These are phyloP conservation scores for Terfezia claveryi DNA, from an alignment of 495 filamentous ascomycete genomes.

Conservation along the genomic window DNA sequence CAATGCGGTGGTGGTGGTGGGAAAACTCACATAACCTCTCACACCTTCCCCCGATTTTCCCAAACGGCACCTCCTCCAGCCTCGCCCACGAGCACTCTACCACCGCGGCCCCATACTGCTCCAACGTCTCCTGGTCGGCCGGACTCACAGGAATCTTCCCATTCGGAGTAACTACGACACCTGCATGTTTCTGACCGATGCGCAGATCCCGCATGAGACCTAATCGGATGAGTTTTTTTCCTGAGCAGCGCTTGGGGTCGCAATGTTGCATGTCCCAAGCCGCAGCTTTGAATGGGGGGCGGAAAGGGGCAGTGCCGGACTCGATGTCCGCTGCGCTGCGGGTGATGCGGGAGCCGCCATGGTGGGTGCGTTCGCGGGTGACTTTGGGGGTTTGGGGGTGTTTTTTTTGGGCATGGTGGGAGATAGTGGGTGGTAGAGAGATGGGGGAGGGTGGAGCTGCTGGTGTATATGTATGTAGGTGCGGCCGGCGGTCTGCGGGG, in stretches of 20 bases:
- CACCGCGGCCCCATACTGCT: constrained; percentile 78
- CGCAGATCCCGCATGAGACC: constrained; percentile 85
- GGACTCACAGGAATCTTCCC: constrained; percentile 66
- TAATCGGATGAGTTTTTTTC: constrained; percentile 75
- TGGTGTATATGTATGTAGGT: neutral
- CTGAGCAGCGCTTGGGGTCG: constrained; percentile 90
- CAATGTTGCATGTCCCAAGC: constrained; percentile 97
- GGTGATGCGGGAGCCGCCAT: constrained; percentile 6
- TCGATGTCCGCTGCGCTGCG: neutral
- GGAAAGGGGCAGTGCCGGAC: neutral
- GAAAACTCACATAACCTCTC: constrained; percentile 44
- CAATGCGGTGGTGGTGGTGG: neutral
- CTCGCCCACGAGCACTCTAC: constrained; percentile 96
- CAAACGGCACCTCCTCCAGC: constrained; percentile 74
- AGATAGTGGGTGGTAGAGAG: no score
- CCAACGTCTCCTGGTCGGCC: constrained; percentile 56
- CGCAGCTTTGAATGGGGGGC: constrained; percentile 41
- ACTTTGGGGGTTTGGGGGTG: constrained; percentile 12
- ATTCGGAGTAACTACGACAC: constrained; percentile 85
- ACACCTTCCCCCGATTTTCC: constrained; percentile 80
- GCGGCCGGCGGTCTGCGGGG: no score
- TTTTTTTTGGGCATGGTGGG: constrained; percentile 17
- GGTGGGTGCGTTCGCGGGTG: constrained; percentile 5
- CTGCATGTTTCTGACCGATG: constrained; percentile 71
- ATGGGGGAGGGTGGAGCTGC: neutral